Evolutionary conservation across 768 basidiomycete genomes (phyloP).

Genomic region (Lactifluus subvellereus): DNA sequence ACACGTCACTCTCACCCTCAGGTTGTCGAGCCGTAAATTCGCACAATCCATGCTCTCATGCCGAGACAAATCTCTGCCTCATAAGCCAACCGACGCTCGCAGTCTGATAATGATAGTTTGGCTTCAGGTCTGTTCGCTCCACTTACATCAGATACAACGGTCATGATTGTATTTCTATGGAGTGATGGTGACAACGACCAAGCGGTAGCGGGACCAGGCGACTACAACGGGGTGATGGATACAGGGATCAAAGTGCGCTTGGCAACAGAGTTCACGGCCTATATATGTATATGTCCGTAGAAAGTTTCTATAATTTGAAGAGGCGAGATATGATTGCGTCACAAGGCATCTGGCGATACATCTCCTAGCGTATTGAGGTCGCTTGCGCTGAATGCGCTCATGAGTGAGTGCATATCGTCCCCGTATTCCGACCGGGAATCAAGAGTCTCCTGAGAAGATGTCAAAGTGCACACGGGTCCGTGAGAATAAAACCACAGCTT

Average conservation of each 20-base stretch:
- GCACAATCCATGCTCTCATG: too few relatives aligned
- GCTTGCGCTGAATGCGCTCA: conserved; percentile 52
- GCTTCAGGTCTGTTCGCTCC: background rate
- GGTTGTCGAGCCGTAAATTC: too few relatives aligned
- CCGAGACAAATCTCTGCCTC: background rate
- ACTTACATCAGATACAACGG: background rate
- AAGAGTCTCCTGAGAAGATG: conserved; percentile 54
- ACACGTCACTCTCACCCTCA: too few relatives aligned
- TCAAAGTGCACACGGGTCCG: conserved; percentile 11
- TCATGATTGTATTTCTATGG: background rate
- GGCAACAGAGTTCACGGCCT: background rate
- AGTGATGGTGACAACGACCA: background rate
- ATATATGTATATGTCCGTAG: background rate
- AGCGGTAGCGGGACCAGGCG: background rate
- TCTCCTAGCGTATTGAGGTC: conserved; percentile 59
- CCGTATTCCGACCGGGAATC: conserved; percentile 68
- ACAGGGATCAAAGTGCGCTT: conserved; percentile 1
- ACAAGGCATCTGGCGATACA: conserved; percentile 66
- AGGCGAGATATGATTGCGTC: conserved; percentile 26
- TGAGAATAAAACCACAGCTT: conserved; percentile 29
- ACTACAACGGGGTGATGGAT: background rate
- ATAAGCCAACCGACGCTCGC: background rate
- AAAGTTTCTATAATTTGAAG: background rate
- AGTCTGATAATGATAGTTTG: background rate
- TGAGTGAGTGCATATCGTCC: conserved; percentile 59